Base-by-base conservation (phyloP, 345 rosid species). In the Heritiera littoralis region DNA sequence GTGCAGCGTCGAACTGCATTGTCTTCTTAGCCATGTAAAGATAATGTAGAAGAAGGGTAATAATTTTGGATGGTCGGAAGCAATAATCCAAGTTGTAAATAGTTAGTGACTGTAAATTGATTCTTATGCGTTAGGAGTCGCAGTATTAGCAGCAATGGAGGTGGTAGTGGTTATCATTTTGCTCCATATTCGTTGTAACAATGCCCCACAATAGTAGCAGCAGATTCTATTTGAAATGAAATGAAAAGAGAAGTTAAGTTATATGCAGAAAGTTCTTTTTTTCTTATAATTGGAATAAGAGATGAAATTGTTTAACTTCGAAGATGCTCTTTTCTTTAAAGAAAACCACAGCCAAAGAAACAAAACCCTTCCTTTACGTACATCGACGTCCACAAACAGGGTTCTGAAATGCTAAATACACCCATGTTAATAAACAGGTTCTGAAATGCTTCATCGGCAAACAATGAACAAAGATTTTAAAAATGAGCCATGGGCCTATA, bases 1-100 rank as follows among this genome's bases (percentile, higher is more conserved):
- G 86, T 94, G 85, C 80, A 83, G 77, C 93, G 88, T 18, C 88
- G 92, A 43, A 70, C 70, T 46, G 74, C 14, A 15, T 43, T 3
- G 38, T 1, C 43, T 13, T 73, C 51, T 46, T 75, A 79, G 78
- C 81, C 66, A 49, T 49, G 75, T 70, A 70, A 75, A 14, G 43
- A 71, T 51, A 13, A 46, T 65, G 66, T 35, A 55, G 77, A n/a
- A 43, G 66, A 78, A 54, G 32, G 63, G 56, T 45, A 75, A 69
- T 75, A 54, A 3, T 77, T 66, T 56, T 58, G 70, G 43, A 58
- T 68, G 66, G 32, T 63, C n/a, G 32, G 48, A 41, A 60, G 66
- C 5, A 75, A 80, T 81, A 56, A 66, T 28, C 41, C 12, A 32
- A 18, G n/a, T 54, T 69, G 52, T 41, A 32, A 77, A 51, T 30